Evolutionary conservation across 1,284 basidiomycete genomes (phyloP), one percentile per base, ranked within the genome.

Genomic region (Naganishia albida): DNA sequence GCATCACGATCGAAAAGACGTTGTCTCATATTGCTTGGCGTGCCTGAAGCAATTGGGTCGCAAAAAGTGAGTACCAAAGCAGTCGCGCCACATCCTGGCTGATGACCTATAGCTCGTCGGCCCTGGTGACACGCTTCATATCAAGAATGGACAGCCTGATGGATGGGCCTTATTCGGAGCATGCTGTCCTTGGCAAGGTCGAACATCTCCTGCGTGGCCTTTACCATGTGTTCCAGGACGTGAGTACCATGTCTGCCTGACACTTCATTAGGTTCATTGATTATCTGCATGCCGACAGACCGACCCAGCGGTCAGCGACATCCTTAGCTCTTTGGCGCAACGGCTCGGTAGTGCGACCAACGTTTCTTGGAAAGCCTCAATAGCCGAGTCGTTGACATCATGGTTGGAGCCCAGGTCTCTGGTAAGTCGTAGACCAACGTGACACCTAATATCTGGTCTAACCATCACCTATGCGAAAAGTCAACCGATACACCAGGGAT

Each of bases 351-450:
- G 46, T 2, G 57, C 57, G 38, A 60, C 46, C 57, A 40, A 60
- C 42, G 57, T 60, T 46, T 49, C 57, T 25, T 60, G 57, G 57
- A 60, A 60, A 49, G 57, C 57, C 8, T 40, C 57, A 7, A 60
- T 60, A 7, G 57, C 57, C 10, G 57, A 60, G 40, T 60, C 57
- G n/a, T 40, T 60, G 10, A 60, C 57, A n/a, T 49, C 40, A 34
- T 60, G 57, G 57, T 34, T 60, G 23, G 57, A 60, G 46, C 57
- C 57, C 10, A 46, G 57, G 20, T 50, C 57, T 18, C 26, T 50
- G 28, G 57, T 60, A 25, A 40, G 57, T 28, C 1, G 26, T 26
- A 20, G 10, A 10, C 34, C 43, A 7, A 50, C 3, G 20, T n/a
- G 23, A 23, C 15, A 13, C 39, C 2, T 15, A 38, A 2, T 26